These are phyloP conservation scores for Trichosanthes truncata DNA, from an alignment of 306 rosid genomes.

Conservation along the genomic window DNA sequence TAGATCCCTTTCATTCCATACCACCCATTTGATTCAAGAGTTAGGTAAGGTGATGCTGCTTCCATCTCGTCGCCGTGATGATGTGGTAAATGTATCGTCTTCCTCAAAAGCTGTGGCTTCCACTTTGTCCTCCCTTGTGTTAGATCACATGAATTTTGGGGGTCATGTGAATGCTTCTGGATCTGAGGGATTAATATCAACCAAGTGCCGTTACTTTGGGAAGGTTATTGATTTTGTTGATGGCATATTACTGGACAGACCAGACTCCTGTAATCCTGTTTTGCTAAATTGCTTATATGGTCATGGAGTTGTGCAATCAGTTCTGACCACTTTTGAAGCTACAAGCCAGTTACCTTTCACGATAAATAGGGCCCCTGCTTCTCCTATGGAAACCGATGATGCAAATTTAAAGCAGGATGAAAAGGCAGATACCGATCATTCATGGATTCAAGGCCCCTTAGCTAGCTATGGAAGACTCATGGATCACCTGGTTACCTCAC, in stretches of 20 bases:
- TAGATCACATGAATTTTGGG: constrained; percentile 80
- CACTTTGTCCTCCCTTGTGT: constrained; percentile 57
- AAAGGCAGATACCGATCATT: constrained; percentile 59
- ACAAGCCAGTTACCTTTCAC: constrained; percentile 87
- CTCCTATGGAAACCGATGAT: constrained; percentile 95
- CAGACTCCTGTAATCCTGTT: constrained; percentile 86
- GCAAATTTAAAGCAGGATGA: constrained; percentile 52
- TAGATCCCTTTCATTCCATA: constrained; percentile 84
- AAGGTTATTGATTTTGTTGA: constrained; percentile 87
- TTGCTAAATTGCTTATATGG: constrained; percentile 85
- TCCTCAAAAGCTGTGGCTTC: constrained; percentile 83
- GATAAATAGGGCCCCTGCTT: constrained; percentile 60
- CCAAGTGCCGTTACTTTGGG: constrained; percentile 83
- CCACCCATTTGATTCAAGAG: constrained; percentile 91
- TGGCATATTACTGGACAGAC: constrained; percentile 72
- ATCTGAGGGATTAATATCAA: constrained; percentile 55
- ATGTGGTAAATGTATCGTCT: constrained; percentile 59
- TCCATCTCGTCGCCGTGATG: constrained; percentile 95
- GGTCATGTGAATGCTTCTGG: constrained; percentile 51
- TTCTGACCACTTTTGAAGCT: constrained; percentile 94
- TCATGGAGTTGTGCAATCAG: constrained; percentile 73
- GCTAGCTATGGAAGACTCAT: constrained; percentile 90
- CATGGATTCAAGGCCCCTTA: constrained; percentile 86
- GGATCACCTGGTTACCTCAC: constrained; percentile 94
- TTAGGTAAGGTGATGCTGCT: constrained; percentile 79